These are phyloP conservation scores for Agapanthus africanus DNA, from an alignment of 106 monocot genomes.

Conservation along the genomic window DNA sequence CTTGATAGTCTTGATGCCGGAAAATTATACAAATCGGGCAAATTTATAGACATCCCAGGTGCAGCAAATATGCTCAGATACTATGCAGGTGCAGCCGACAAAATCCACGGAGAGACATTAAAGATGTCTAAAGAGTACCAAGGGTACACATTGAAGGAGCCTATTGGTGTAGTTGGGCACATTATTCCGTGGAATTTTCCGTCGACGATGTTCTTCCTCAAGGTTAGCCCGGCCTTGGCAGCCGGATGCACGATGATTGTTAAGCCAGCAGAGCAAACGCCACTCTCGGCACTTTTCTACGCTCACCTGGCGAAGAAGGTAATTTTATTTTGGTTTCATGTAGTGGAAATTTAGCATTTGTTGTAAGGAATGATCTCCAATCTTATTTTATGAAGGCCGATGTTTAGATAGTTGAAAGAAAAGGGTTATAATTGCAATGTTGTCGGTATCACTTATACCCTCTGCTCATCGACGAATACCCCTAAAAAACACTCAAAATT, in stretches of 20 bases:
- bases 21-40: conserved; percentile 32
- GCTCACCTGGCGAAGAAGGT: conserved; percentile 56
- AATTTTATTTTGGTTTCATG: no score
- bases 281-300: conserved; percentile 50
- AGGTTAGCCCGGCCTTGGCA: conserved; percentile 47
- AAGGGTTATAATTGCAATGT: no score
- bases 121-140: conserved; percentile 32
- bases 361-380: no score
- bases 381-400: no score
- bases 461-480: no score
- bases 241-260: conserved; percentile 71
- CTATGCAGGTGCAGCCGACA: conserved; percentile 66
- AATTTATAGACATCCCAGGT: conserved; percentile 32
- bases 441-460: no score
- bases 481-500: no score
- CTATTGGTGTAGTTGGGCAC: conserved; percentile 58
- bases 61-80: conserved; percentile 29
- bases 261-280: conserved; percentile 75
- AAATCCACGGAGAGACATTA: conserved; percentile 58
- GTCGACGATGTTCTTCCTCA: conserved; percentile 49
- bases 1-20: conserved; percentile 55
- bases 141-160: conserved; percentile 61
- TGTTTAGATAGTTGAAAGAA: no score
- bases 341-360: no score
- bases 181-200: conserved; percentile 75